A percentile compares a stretch with the other conserved stretches of the same genome.
phyloP scores from a whole-genome alignment of 768 basidiomycete genomes.

The Mycena olivaceomarginata region DNA sequence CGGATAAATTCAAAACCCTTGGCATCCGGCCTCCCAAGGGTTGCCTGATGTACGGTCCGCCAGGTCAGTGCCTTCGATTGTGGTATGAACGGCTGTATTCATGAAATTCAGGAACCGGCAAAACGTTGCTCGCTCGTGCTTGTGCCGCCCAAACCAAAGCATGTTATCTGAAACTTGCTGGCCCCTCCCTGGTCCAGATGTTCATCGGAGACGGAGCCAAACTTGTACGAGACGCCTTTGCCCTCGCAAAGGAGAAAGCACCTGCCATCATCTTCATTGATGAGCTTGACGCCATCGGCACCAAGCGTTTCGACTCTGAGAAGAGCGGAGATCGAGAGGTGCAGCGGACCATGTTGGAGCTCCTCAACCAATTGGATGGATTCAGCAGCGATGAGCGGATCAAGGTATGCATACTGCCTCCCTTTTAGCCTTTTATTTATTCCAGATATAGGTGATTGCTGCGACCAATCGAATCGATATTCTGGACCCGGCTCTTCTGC shows the following conservation, averaged over 20 bases:
- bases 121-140: slow-evolving; percentile 97
- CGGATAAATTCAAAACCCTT: slow-evolving; percentile 98
- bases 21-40: slow-evolving; percentile 99
- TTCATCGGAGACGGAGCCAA: slow-evolving; percentile 99
- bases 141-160: slow-evolving; percentile 99
- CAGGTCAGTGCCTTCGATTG: slow-evolving; percentile 73
- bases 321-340: slow-evolving; percentile 99
- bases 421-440: slow-evolving; percentile 20
- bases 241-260: slow-evolving; percentile 97
- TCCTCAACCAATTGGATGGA: slow-evolving; percentile 98
- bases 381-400: slow-evolving; percentile 98
- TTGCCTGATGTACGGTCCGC: slow-evolving; percentile 98
- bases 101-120: slow-evolving; percentile 83
- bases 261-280: slow-evolving; percentile 99
- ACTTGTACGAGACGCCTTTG: slow-evolving; percentile 98
- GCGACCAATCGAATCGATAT: slow-evolving; percentile 99
- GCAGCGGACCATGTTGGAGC: slow-evolving; percentile 99
- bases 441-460: slow-evolving; percentile 87
- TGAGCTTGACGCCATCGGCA: slow-evolving; percentile 98
- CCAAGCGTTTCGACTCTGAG: slow-evolving; percentile 98
- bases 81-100: slow-evolving; percentile 16
- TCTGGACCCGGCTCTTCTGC: slow-evolving; percentile 97
- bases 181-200: slow-evolving; percentile 99
- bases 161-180: slow-evolving; percentile 98
- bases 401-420: slow-evolving; percentile 76